These are phyloP conservation scores for Cenchrus purpureus DNA, from an alignment of 176 grass and related monocot species.

Conservation along the genomic window DNA sequence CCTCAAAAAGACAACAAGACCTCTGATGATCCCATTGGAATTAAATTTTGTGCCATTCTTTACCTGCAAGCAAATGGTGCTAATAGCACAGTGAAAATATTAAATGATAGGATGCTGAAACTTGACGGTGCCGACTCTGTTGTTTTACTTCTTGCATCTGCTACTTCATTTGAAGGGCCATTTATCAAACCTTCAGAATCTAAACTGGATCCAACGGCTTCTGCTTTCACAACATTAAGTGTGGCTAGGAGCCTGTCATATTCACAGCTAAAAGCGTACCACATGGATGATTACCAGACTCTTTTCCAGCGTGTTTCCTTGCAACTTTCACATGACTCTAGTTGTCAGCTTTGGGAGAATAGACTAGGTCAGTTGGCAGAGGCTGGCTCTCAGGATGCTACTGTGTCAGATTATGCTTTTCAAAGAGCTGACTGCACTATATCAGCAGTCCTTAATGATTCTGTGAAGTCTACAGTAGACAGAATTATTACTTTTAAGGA, in stretches of 20 bases:
- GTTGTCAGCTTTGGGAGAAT: conserved; percentile 29
- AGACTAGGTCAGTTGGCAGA: conserved; percentile 21
- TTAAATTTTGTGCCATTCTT: conserved; percentile 79
- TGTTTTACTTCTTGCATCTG: conserved; percentile 76
- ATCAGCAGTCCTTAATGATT: conserved; percentile 18
- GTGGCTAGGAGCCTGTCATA: conserved; percentile 66
- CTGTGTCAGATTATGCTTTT: conserved; percentile 18
- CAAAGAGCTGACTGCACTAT: conserved; percentile 8
- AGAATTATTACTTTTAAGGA: conserved; percentile 76
- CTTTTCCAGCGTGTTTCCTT: conserved; percentile 84
- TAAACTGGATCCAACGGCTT: conserved; percentile 58
- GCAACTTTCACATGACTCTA: conserved; percentile 62
- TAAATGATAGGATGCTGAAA: conserved; percentile 70
- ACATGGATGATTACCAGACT: conserved; percentile 83
- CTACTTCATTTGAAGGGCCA: conserved; percentile 79
- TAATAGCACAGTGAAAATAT: conserved; percentile 46
- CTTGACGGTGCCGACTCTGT: conserved; percentile 75
- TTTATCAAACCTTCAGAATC: conserved; percentile 74
- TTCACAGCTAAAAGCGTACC: conserved; percentile 72
- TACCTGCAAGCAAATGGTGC: conserved; percentile 52
- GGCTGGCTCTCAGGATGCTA: conserved; percentile 32
- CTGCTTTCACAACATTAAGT: conserved; percentile 51
- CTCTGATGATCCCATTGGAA: conserved; percentile 52
- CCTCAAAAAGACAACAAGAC: conserved; percentile 39
- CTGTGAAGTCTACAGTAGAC: conserved; percentile 62